Percentiles rank a stretch among this genome's conserved stretches.
Conservation (phyloP, 345 rosid genomes). For the Aethionema arabicum region DNA sequence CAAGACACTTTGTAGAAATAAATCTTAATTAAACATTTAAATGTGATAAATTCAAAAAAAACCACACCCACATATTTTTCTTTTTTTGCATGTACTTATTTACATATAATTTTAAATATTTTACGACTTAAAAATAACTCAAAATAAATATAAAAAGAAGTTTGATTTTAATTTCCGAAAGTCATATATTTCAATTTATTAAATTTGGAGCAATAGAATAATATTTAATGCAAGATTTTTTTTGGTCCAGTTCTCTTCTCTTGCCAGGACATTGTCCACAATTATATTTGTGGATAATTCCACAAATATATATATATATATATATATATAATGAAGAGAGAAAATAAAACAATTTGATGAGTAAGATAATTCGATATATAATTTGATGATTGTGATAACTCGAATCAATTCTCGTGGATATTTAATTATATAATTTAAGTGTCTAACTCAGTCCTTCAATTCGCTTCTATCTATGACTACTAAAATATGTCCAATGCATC, state of each 20-base stretch:
- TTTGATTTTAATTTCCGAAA: too few relatives aligned
- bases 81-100: too few relatives aligned
- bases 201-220: conserved; percentile 24
- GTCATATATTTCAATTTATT: conserved; percentile 29
- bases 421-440: conserved; percentile 20
- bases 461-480: not conserved
- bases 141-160: too few relatives aligned
- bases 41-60: too few relatives aligned
- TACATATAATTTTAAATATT: too few relatives aligned
- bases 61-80: too few relatives aligned
- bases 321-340: not conserved
- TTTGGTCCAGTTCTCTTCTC: conserved; percentile 17
- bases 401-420: not conserved
- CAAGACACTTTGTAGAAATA: conserved; percentile 21
- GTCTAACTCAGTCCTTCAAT: conserved; percentile 23
- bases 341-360: conserved; percentile 17
- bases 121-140: too few relatives aligned
- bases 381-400: conserved; percentile 27
- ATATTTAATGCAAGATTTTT: conserved; percentile 26
- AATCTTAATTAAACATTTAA: too few relatives aligned
- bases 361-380: conserved; percentile 22
- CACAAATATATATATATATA: not conserved
- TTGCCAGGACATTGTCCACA: conserved; percentile 33
- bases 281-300: conserved; percentile 4
- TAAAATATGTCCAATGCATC: not conserved